Conservation (phyloP, 768 basidiomycete genomes). For the Multifurca ochricompacta region DNA sequence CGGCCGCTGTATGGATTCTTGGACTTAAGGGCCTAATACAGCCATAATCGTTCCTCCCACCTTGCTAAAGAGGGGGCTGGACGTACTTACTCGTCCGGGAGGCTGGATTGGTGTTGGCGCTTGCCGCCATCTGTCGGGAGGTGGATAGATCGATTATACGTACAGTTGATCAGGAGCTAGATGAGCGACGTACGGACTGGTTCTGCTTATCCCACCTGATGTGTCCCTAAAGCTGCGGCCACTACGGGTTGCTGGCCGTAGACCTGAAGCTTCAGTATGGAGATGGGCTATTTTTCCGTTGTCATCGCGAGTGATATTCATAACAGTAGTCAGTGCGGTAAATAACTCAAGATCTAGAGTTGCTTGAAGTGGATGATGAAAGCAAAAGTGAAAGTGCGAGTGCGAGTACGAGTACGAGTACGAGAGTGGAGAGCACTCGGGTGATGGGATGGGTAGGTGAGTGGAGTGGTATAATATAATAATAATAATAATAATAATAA, state of each 20-base stretch:
- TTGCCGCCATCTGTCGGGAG: conserved; percentile 3
- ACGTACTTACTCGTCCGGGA: conserved; percentile 7
- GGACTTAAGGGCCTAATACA: neutral
- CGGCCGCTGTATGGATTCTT: conserved; percentile 3
- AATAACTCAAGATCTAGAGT: too few species aligned
- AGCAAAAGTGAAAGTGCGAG: too few species aligned
- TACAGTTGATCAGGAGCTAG: neutral
- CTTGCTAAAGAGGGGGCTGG: neutral
- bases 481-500: too few species aligned
- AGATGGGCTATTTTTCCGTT: neutral
- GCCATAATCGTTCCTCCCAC: neutral
- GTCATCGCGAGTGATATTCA: conserved; percentile 8
- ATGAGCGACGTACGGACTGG: neutral
- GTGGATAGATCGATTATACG: neutral
- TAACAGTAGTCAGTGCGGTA: neutral
- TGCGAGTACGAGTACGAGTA: neutral
- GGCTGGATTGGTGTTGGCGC: neutral
- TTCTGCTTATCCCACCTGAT: neutral
- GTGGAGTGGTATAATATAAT: neutral
- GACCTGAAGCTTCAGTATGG: neutral
- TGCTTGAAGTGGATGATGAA: too few species aligned
- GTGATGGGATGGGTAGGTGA: neutral
- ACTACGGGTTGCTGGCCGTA: neutral
- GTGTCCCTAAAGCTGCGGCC: conserved; percentile 3
- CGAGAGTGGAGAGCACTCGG: neutral